Evolutionary conservation across 306 rosid species (phyloP).

Genomic region (Coriaria nepalensis): DNA sequence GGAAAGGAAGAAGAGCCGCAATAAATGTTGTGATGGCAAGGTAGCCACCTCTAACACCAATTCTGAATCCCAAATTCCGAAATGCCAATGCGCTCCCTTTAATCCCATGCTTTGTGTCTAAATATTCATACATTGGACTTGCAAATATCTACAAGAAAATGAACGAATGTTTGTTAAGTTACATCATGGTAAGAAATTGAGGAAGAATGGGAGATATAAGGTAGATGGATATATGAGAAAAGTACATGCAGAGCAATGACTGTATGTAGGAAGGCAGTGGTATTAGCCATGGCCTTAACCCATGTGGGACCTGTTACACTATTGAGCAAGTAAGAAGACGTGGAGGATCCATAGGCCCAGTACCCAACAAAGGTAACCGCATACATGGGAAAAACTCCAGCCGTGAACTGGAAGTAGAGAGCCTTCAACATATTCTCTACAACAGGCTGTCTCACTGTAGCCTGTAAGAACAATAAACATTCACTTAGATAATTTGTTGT

Average conservation of each 20-base stretch:
- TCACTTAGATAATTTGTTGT: too few species aligned
- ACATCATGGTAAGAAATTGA: not conserved
- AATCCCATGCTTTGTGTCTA: constrained; percentile 65
- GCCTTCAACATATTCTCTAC: constrained; percentile 85
- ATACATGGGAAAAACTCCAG: constrained; percentile 71
- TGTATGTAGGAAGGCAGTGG: constrained; percentile 81
- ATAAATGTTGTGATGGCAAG: constrained; percentile 54
- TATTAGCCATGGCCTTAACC: constrained; percentile 57
- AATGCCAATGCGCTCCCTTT: constrained; percentile 50
- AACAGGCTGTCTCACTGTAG: constrained; percentile 81
- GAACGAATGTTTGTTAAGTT: not conserved
- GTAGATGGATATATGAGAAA: constrained; percentile 14
- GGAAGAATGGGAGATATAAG: not conserved
- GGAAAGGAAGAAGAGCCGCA: constrained; percentile 80
- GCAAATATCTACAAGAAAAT: constrained; percentile 59
- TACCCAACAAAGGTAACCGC: constrained; percentile 67
- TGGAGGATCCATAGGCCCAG: constrained; percentile 91
- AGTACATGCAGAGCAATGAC: constrained; percentile 79
- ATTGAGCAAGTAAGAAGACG: constrained; percentile 58
- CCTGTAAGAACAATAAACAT: constrained; percentile 31
- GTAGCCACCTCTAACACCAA: constrained; percentile 74
- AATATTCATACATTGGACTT: constrained; percentile 88
- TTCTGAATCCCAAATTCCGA: constrained; percentile 51
- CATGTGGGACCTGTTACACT: constrained; percentile 72
- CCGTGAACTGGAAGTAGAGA: constrained; percentile 75